Conservation (phyloP, 2,329 filamentous ascomycete species). For the Aspergillaceae sp. region DNA sequence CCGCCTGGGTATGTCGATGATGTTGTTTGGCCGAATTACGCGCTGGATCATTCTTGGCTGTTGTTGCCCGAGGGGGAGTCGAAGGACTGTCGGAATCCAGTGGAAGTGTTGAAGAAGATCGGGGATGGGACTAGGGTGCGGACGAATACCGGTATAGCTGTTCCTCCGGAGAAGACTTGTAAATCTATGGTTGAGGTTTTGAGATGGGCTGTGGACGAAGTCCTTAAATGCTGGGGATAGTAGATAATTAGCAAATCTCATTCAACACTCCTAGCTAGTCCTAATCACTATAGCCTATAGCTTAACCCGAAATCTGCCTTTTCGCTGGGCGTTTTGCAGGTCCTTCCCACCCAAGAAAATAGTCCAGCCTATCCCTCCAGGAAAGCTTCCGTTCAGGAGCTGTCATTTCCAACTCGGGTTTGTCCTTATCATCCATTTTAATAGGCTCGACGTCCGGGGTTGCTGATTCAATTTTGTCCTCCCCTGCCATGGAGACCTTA, state of each 20-base stretch:
- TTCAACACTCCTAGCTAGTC: not conserved
- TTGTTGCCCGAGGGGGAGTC: conserved; percentile 63
- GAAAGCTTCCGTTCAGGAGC: not conserved
- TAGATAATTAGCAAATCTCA: too few species aligned
- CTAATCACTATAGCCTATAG: not conserved
- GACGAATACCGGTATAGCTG: conserved; percentile 39
- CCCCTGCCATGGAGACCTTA: too few species aligned
- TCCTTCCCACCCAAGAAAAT: conserved; percentile 26
- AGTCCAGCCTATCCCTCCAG: conserved; percentile 23
- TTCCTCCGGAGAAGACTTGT: conserved; percentile 46
- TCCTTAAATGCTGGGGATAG: conserved; percentile 40
- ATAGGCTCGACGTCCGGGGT: not conserved
- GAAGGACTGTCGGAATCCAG: conserved; percentile 4
- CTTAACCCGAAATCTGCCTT: not conserved
- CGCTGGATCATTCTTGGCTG: conserved; percentile 69
- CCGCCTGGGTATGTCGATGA: conserved; percentile 89
- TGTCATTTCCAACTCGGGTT: not conserved
- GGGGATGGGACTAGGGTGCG: conserved; percentile 27
- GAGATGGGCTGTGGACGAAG: conserved; percentile 58
- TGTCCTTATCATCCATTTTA: not conserved
- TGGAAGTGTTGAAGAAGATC: conserved; percentile 21
- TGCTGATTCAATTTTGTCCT: too few species aligned
- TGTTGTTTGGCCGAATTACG: conserved; percentile 94
- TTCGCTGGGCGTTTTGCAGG: conserved; percentile 10
- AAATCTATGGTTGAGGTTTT: conserved; percentile 55